Conservation (phyloP, 2,329 filamentous ascomycete genomes). For the Aspergillus novoparasiticus region DNA sequence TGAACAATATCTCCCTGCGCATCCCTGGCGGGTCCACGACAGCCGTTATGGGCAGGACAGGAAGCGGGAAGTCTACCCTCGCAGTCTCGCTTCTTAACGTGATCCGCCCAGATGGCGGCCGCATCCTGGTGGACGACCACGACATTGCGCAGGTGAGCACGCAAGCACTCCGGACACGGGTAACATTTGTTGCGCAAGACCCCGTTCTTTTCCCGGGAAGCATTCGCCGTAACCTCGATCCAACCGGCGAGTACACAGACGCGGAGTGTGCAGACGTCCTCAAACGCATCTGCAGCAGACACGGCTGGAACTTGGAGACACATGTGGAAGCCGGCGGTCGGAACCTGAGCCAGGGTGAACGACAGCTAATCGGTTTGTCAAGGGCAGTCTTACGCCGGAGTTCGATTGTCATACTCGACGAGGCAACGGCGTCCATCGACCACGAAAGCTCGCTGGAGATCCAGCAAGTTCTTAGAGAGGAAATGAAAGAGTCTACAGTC, state of each 20-base stretch:
- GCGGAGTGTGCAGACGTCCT: conserved; percentile 57
- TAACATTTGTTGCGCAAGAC: conserved; percentile 69
- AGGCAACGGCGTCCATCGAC: conserved; percentile 68
- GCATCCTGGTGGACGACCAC: conserved; percentile 62
- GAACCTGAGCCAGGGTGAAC: conserved; percentile 66
- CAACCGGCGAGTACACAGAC: conserved; percentile 59
- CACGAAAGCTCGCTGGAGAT: conserved; percentile 58
- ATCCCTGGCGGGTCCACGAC: conserved; percentile 79
- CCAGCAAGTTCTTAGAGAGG: conserved; percentile 39
- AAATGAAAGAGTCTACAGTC: conserved; percentile 53
- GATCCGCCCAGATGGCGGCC: conserved; percentile 55
- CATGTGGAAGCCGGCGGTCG: conserved; percentile 62
- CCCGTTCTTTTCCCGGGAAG: conserved; percentile 66
- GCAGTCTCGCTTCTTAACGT: conserved; percentile 63
- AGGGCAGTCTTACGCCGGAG: conserved; percentile 64
- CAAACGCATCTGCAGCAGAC: conserved; percentile 55
- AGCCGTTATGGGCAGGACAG: conserved; percentile 76
- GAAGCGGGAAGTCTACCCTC: conserved; percentile 81
- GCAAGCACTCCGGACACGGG: conserved; percentile 61
- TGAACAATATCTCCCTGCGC: conserved; percentile 68
- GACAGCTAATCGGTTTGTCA: conserved; percentile 66
- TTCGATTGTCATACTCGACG: conserved; percentile 66
- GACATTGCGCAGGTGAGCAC: conserved; percentile 62
- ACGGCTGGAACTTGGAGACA: conserved; percentile 60
- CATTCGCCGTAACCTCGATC: conserved; percentile 65